Conservation (phyloP, 345 rosid genomes). For the Tarenaya hassleriana region DNA sequence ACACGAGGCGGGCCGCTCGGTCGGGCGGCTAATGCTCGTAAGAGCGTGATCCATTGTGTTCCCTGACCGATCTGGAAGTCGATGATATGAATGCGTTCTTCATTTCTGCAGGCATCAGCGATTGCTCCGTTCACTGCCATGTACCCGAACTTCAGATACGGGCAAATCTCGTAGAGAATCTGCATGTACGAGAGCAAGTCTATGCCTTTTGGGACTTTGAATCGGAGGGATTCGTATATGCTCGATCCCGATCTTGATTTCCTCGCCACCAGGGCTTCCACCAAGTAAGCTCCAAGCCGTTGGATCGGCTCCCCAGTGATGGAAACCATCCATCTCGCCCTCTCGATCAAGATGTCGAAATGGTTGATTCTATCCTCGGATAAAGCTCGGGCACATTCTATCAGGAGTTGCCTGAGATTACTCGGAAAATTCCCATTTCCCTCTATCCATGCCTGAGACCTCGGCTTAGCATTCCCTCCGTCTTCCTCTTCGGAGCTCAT, state of each 20-base stretch:
- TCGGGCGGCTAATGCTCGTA: conserved; percentile 92
- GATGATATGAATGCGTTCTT: conserved; percentile 67
- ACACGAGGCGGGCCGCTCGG: conserved; percentile 86
- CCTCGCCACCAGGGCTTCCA: conserved; percentile 48
- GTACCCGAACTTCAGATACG: conserved; percentile 89
- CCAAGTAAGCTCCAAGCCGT: conserved; percentile 44
- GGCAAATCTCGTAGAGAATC: conserved; percentile 80
- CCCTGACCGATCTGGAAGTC: conserved; percentile 93
- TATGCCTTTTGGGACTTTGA: conserved; percentile 63
- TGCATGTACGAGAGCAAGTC: conserved; percentile 72
- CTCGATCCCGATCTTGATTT: conserved; percentile 42
- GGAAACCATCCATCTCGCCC: conserved; percentile 39
- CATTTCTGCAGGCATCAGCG: conserved; percentile 93
- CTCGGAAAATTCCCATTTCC: too few species aligned
- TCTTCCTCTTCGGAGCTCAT: too few species aligned
- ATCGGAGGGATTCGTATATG: conserved; percentile 57
- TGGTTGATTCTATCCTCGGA: conserved; percentile 24
- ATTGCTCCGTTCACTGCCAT: conserved; percentile 96
- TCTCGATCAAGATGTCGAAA: conserved; percentile 35
- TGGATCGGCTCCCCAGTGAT: conserved; percentile 46
- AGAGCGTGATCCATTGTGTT: conserved; percentile 79
- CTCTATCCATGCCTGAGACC: too few species aligned
- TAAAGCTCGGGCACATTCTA: conserved; percentile 41
- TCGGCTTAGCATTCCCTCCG: too few species aligned
- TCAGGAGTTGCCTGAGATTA: conserved; percentile 3